Evolutionary conservation across 2,329 filamentous ascomycete species (phyloP), one percentile per base, ranked within the genome.

Genomic region (Sporothrix luriei): DNA sequence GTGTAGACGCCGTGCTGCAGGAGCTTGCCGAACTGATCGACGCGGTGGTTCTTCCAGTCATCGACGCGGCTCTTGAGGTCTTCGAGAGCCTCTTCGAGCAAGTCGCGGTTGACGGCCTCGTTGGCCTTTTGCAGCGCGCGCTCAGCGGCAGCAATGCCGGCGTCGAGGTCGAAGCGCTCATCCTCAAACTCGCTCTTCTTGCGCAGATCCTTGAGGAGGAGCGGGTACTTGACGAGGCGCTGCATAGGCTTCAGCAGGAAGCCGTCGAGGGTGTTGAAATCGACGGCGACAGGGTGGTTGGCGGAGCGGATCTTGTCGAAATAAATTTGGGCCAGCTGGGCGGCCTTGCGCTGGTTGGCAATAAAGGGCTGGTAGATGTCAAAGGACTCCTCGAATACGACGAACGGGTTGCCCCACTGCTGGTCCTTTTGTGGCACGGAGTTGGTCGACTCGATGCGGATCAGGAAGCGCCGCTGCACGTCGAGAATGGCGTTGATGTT

Each of bases 161-260:
- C 83, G 11, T 86, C 82, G 13, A 99, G 85, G 75, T 97, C 93
- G 14, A 85, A 81, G 77, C 90, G 91, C 59, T 89, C 84, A 24
- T 87, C 84, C 38, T 90, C 88, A 74, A 93, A 87, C 10, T 93
- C 90, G 38, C 88, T 91, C 79, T 96, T 96, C 78, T 97, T 96
- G 72, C 90, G 84, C 69, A 99, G 81, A 80, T 97, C 92, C 82
- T 91, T 92, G 51, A 99, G 85, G 70, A 99, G 84, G 13, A 99
- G 82, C 4, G 95, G 95, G 77, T 98, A 99, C 79, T 97, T 97
- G 65, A 94, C 92, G 70, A 99, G 82, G 75, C 95, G 88, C 80
- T 99, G 95, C 84, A 99, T 97, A 1, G 95, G 95, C 78, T 99
- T 99, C 66, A 99, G 84, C 43, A 99, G 83, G 77, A 99, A 99